Evolutionary conservation across 768 basidiomycete genomes (phyloP).

Genomic region (Exidia glandulosa): DNA sequence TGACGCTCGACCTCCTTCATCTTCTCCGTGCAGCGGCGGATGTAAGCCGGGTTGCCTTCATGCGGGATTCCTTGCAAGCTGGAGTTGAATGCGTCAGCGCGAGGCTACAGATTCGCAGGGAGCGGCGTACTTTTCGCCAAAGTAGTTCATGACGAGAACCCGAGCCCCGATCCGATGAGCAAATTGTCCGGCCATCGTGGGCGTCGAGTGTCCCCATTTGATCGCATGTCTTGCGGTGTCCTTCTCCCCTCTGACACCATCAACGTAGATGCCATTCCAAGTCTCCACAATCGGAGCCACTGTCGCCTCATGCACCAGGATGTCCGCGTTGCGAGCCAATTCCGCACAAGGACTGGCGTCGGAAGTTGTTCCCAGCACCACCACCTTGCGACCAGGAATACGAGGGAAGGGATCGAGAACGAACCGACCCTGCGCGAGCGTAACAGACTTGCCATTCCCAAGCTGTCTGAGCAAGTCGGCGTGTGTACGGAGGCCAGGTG

Average conservation of each 20-base stretch:
- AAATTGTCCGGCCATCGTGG: slow-evolving; percentile 67
- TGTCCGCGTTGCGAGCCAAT: slow-evolving; percentile 51
- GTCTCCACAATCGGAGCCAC: slow-evolving; percentile 64
- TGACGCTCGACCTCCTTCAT: too few relatives aligned
- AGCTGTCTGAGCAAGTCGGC: too few relatives aligned
- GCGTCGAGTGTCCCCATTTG: slow-evolving; percentile 65
- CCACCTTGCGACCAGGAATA: slow-evolving; percentile 47
- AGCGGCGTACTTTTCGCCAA: slow-evolving; percentile 47
- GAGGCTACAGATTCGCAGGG: too few relatives aligned
- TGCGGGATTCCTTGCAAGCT: too few relatives aligned
- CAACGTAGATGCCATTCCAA: too few relatives aligned
- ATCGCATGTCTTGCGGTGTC: too few relatives aligned
- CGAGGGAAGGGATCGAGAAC: slow-evolving; percentile 15
- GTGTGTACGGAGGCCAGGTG: too few relatives aligned
- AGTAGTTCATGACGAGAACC: slow-evolving; percentile 64
- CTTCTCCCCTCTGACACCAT: slow-evolving; percentile 42
- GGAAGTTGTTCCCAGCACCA: slow-evolving; percentile 68
- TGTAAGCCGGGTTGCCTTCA: too few relatives aligned
- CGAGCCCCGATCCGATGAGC: slow-evolving; percentile 50
- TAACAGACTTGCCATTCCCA: too few relatives aligned
- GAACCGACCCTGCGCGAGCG: slow-evolving; percentile 19
- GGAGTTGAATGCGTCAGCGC: too few relatives aligned
- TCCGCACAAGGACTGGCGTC: slow-evolving; percentile 43
- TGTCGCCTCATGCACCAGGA: slow-evolving; percentile 82
- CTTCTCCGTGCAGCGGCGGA: too few relatives aligned